Conservation (phyloP, 495 filamentous ascomycete species). For the Xylaria venustula region DNA sequence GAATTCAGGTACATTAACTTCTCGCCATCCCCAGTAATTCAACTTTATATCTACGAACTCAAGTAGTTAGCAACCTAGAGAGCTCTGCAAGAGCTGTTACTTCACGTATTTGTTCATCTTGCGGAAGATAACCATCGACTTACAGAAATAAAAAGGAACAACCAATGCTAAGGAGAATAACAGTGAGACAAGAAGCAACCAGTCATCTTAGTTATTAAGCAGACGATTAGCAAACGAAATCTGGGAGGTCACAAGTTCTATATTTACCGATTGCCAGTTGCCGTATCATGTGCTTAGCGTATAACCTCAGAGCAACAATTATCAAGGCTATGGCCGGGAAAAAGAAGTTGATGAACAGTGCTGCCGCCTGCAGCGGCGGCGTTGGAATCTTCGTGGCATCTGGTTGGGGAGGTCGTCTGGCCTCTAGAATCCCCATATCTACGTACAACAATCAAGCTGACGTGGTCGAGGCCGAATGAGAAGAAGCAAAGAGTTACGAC, state of each 20-base stretch:
- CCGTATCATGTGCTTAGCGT: neutral
- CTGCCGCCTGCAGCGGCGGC: conserved; percentile 6
- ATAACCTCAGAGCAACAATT: neutral
- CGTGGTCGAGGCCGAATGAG: neutral
- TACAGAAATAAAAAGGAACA: neutral
- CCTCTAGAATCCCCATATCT: neutral
- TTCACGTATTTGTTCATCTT: too few relatives aligned
- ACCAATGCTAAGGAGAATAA: neutral
- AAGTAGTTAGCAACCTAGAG: neutral
- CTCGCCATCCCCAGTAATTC: neutral
- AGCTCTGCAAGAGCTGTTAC: too few relatives aligned
- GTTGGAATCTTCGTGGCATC: conserved; percentile 7
- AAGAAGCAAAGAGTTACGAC: too few relatives aligned
- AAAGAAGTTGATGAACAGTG: conserved; percentile 3
- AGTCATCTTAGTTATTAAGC: neutral
- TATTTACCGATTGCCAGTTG: conserved; percentile 2
- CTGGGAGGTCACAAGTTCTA: neutral
- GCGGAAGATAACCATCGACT: neutral
- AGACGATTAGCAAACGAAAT: neutral
- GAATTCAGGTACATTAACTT: neutral
- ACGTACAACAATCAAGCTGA: neutral
- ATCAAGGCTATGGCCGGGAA: neutral
- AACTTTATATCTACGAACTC: conserved; percentile 1
- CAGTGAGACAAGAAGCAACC: neutral
- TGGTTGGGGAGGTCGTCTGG: neutral